phyloP scores from a whole-genome alignment of 23 red algal genomes.

The Pyropia yezoensis region DNA sequence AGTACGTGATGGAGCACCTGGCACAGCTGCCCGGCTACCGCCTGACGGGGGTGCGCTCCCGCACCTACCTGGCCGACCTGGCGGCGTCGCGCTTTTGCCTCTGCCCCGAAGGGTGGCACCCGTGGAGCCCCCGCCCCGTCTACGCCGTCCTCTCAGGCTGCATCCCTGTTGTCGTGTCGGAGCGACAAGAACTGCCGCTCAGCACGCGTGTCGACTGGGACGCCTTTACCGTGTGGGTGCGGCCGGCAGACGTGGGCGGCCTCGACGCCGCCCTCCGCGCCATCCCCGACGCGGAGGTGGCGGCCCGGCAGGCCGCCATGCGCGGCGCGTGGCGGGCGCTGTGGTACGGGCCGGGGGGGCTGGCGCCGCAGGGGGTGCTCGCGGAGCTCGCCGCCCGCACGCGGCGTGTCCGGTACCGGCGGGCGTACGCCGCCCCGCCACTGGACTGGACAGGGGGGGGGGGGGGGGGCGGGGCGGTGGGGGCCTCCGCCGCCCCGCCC shows the following conservation, averaged over 20 bases:
- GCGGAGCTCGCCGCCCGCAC: too few relatives aligned
- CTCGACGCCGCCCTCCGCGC: conserved; percentile 28
- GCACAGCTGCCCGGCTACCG: conserved; percentile 21
- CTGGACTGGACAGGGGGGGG: too few relatives aligned
- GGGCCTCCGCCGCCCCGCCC: too few relatives aligned
- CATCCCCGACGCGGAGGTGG: conserved; percentile 30
- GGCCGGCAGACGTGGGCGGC: conserved; percentile 14
- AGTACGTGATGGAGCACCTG: conserved; percentile 21
- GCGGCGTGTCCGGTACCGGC: too few relatives aligned
- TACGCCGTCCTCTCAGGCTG: conserved; percentile 45
- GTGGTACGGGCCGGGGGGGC: conserved; percentile 17
- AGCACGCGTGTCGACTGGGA: conserved; percentile 44
- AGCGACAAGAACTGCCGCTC: conserved; percentile 51
- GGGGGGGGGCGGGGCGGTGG: too few relatives aligned
- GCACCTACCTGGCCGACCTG: conserved; percentile 42
- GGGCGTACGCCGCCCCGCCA: too few relatives aligned
- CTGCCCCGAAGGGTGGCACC: conserved; percentile 67
- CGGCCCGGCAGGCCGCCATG: conserved; percentile 12
- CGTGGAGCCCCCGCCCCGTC: conserved; percentile 55
- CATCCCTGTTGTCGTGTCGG: conserved; percentile 54
- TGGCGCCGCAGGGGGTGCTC: too few relatives aligned
- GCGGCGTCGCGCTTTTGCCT: conserved; percentile 34
- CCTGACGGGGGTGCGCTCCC: conserved; percentile 32
- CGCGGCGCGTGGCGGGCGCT: conserved; percentile 24
- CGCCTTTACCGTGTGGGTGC: conserved; percentile 40